Conservation (phyloP, 306 rosid species). For the Hippophae rhamnoides region DNA sequence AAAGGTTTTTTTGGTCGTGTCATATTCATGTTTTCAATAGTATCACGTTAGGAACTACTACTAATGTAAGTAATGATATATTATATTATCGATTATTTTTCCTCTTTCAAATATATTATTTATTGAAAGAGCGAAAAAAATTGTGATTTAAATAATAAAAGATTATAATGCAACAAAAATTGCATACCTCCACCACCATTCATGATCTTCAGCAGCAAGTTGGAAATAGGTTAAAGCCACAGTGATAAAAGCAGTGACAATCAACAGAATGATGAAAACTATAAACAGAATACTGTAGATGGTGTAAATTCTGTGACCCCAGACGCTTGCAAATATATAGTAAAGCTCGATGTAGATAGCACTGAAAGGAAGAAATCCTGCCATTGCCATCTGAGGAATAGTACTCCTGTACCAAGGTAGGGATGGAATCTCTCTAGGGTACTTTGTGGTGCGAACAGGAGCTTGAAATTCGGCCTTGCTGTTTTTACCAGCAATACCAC, state of each 20-base stretch:
- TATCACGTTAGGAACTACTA: too few species aligned
- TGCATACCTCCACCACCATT: conserved; percentile 98
- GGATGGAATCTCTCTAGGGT: conserved; percentile 86
- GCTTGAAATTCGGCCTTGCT: conserved; percentile 88
- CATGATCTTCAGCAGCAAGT: conserved; percentile 99
- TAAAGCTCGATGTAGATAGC: conserved; percentile 94
- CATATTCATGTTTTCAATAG: too few species aligned
- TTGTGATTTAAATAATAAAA: background rate
- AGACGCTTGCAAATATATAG: conserved; percentile 94
- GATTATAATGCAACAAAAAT: conserved; percentile 8
- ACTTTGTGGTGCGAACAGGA: conserved; percentile 88
- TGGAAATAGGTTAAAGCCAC: conserved; percentile 98
- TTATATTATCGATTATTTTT: too few species aligned
- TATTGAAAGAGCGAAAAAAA: background rate
- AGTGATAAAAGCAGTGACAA: conserved; percentile 95
- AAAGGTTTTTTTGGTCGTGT: too few species aligned
- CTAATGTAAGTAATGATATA: too few species aligned
- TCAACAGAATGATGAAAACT: conserved; percentile 84
- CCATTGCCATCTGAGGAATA: conserved; percentile 98
- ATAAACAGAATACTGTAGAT: conserved; percentile 93
- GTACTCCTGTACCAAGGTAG: conserved; percentile 88
- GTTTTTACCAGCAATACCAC: conserved; percentile 95
- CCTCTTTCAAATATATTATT: too few species aligned
- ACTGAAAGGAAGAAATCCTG: conserved; percentile 96
- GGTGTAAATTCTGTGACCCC: conserved; percentile 98